Evolutionary conservation across 345 rosid species (phyloP).

Genomic region (Isatis tinctoria): DNA sequence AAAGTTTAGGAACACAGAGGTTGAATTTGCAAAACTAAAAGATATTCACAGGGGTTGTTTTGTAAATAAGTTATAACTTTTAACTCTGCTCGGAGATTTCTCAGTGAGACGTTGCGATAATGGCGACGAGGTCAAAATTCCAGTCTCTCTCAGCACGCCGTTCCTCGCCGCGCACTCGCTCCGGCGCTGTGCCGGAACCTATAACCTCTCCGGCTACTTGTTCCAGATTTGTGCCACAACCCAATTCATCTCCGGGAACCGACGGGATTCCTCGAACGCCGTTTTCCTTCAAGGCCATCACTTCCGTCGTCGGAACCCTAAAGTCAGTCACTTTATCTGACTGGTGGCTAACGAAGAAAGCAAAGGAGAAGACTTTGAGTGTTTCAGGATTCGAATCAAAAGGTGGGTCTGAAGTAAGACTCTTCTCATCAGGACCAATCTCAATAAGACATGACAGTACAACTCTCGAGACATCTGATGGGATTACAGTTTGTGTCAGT

Average conservation of each 20-base stretch:
- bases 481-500: constrained; percentile 9
- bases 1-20: too few relatives aligned
- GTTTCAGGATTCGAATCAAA: constrained; percentile 22
- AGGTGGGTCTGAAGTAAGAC: constrained; percentile 8
- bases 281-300: background rate
- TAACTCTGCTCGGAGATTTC: background rate
- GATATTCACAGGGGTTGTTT: background rate
- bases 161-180: background rate
- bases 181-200: background rate
- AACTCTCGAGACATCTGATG: constrained; percentile 25
- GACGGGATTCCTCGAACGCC: background rate
- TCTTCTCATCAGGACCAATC: constrained; percentile 24
- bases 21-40: too few relatives aligned
- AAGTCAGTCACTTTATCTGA: constrained; percentile 9
- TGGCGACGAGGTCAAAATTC: background rate
- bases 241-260: background rate
- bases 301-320: constrained; percentile 1
- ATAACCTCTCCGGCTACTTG: background rate
- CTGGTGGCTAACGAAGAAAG: constrained; percentile 27
- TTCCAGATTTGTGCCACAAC: background rate
- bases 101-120: background rate
- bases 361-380: background rate
- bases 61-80: too few relatives aligned
- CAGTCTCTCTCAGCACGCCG: constrained; percentile 1
- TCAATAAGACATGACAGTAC: constrained; percentile 5